These are phyloP conservation scores for Cercis canadensis DNA, from an alignment of 306 rosid genomes.

Conservation along the genomic window DNA sequence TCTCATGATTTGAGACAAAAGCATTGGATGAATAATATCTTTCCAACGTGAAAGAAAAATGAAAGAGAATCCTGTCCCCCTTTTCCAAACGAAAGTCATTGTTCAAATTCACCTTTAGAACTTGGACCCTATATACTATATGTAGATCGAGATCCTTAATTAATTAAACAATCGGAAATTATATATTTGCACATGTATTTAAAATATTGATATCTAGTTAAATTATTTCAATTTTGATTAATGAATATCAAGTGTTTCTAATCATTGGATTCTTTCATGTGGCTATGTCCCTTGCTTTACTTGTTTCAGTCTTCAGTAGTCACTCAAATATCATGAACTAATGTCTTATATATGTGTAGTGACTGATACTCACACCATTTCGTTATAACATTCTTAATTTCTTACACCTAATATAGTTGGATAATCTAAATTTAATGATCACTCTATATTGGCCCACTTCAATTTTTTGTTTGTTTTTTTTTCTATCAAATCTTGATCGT, in stretches of 20 bases:
- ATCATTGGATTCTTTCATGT: neutral
- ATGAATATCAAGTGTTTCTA: neutral
- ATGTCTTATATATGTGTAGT: no score
- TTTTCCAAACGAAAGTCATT: neutral
- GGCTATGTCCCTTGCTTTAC: neutral
- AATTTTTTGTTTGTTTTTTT: no score
- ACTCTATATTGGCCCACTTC: no score
- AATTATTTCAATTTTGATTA: neutral
- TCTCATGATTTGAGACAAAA: slow-evolving; percentile 1
- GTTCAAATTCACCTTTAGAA: neutral
- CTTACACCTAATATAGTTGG: no score
- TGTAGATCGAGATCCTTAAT: no score
- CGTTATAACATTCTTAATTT: no score
- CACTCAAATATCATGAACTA: neutral
- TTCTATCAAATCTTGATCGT: no score
- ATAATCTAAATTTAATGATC: no score
- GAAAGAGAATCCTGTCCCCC: neutral
- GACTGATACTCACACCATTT: no score
- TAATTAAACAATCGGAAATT: no score
- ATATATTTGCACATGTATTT: no score
- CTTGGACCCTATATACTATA: neutral
- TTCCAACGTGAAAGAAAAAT: slow-evolving; percentile 4
- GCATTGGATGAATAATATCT: neutral
- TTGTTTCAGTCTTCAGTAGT: neutral
- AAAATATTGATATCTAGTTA: neutral